Evolutionary conservation across 2,329 filamentous ascomycete genomes (phyloP).

Genomic region (Arthrinium puccinioides): DNA sequence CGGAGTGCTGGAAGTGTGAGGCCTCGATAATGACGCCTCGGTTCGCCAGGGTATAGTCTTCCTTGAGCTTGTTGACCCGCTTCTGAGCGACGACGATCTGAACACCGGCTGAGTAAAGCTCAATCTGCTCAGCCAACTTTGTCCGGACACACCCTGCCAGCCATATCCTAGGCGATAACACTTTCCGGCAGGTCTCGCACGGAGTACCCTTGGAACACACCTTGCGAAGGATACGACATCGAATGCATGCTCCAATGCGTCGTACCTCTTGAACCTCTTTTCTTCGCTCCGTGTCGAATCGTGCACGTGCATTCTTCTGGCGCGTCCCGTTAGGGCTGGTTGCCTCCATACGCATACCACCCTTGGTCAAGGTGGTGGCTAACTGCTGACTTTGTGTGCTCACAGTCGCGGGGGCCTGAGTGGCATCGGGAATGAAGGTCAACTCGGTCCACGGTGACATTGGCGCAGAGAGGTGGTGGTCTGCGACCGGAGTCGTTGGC

Average conservation of each 20-base stretch:
- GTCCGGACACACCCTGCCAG: conserved; percentile 56
- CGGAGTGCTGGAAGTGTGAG: conserved; percentile 50
- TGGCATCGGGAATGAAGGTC: conserved; percentile 22
- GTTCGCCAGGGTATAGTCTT: conserved; percentile 39
- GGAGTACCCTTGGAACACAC: conserved; percentile 58
- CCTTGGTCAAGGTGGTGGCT: conserved; percentile 26
- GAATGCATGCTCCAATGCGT: conserved; percentile 58
- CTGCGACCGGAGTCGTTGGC: neutral
- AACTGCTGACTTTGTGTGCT: conserved; percentile 21
- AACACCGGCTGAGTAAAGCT: conserved; percentile 56
- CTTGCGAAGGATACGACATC: conserved; percentile 59
- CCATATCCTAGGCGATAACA: conserved; percentile 59
- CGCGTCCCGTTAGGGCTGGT: conserved; percentile 35
- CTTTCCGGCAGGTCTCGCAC: conserved; percentile 56
- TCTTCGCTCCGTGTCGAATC: conserved; percentile 50
- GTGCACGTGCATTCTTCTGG: conserved; percentile 46
- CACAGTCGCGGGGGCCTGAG: conserved; percentile 21
- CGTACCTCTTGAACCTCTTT: conserved; percentile 60
- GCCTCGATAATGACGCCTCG: conserved; percentile 46
- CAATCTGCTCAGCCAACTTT: conserved; percentile 52
- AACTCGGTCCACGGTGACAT: conserved; percentile 20
- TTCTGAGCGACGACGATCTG: conserved; percentile 56
- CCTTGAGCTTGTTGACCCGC: conserved; percentile 48
- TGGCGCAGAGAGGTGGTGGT: neutral
- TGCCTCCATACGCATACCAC: conserved; percentile 48